phyloP scores from a whole-genome alignment of 2,329 filamentous ascomycete species.

The Fusarium verticillioides region DNA sequence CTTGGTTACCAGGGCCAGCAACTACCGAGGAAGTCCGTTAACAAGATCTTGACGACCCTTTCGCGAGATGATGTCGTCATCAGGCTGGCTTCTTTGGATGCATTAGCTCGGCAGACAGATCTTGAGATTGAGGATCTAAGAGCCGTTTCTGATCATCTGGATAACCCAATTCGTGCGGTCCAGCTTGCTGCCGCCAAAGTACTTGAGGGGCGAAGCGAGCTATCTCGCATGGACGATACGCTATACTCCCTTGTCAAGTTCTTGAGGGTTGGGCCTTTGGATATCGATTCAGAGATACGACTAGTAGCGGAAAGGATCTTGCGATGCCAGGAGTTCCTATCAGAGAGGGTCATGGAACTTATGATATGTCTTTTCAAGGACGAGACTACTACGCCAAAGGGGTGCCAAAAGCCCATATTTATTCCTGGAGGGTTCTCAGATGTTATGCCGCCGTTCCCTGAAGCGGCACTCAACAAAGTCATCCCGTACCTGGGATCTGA shows the following conservation, averaged over 20 bases:
- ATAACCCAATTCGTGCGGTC: background rate
- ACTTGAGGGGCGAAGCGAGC: background rate
- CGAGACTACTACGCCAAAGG: fast-evolving
- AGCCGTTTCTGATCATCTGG: background rate
- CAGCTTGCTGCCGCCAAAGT: background rate
- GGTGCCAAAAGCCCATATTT: background rate
- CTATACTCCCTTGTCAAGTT: background rate
- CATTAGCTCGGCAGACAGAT: background rate
- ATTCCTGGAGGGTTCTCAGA: background rate
- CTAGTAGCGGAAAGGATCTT: background rate
- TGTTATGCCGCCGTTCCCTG: background rate
- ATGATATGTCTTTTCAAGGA: background rate
- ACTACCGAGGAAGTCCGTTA: background rate
- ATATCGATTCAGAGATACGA: background rate
- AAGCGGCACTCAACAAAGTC: background rate
- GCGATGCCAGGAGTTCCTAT: background rate
- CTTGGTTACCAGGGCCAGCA: background rate
- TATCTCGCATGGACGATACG: background rate
- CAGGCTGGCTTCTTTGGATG: background rate
- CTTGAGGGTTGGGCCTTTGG: background rate
- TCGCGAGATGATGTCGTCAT: background rate
- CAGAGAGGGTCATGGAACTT: background rate
- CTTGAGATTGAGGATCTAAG: background rate
- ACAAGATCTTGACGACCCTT: background rate
- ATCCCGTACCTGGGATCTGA: background rate